A percentile compares a stretch with the other conserved stretches of the same genome.
Evolutionary conservation across 495 filamentous ascomycete genomes (phyloP).

Genomic region (Penicillium daleae): DNA sequence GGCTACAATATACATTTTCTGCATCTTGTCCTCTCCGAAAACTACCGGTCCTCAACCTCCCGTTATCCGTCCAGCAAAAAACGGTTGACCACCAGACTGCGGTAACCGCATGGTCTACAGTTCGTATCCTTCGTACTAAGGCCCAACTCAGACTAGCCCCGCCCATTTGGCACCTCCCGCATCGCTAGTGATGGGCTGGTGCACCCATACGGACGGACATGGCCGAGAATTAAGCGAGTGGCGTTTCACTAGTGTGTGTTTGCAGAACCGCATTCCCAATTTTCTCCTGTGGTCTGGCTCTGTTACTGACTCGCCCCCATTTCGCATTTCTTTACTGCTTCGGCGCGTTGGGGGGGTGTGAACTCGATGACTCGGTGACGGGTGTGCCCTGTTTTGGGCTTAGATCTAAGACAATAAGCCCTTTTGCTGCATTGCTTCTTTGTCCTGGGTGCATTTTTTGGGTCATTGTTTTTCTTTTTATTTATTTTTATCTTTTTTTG

Average conservation of each 20-base stretch:
- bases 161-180: slow-evolving; percentile 2
- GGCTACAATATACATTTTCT: too few species aligned
- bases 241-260: slow-evolving; percentile 25
- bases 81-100: too few species aligned
- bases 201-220: slow-evolving; percentile 27
- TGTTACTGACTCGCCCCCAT: not conserved
- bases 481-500: not conserved
- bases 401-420: slow-evolving; percentile 8
- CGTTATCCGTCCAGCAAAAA: too few species aligned
- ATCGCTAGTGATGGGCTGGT: slow-evolving; percentile 1
- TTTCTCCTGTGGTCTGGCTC: too few species aligned
- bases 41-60: too few species aligned
- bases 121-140: slow-evolving; percentile 2
- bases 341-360: not conserved
- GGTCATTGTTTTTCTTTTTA: not conserved
- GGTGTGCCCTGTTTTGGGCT: slow-evolving; percentile 3
- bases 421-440: not conserved
- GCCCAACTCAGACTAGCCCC: not conserved
- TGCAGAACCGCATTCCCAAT: slow-evolving; percentile 8
- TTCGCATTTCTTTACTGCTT: slow-evolving; percentile 2
- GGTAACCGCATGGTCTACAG: not conserved
- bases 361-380: not conserved
- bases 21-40: too few species aligned
- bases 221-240: slow-evolving; percentile 40
- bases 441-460: not conserved